phyloP scores from a whole-genome alignment of 306 rosid genomes.

The Cucurbita maxima region DNA sequence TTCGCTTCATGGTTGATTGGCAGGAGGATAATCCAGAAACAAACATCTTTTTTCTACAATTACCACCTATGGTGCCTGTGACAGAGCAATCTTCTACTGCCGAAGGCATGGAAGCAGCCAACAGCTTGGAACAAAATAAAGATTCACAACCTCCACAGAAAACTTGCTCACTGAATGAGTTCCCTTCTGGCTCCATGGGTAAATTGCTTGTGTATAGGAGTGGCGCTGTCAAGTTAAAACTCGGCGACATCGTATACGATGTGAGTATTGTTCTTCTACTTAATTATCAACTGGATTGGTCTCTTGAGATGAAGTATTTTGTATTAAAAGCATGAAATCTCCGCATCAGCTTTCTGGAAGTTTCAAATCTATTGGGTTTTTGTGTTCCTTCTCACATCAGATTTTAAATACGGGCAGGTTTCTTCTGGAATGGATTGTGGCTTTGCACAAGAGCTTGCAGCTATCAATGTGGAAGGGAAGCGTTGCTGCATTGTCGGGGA shows the following conservation, averaged over 20 bases:
- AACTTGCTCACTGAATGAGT: slow-evolving; percentile 24
- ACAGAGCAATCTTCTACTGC: slow-evolving; percentile 16
- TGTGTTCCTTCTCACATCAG: not conserved
- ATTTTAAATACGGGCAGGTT: slow-evolving; percentile 36
- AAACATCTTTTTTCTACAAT: slow-evolving; percentile 37
- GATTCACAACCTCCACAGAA: slow-evolving; percentile 11
- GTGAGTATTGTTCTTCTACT: slow-evolving; percentile 27
- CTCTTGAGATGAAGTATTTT: not conserved
- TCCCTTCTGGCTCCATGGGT: slow-evolving; percentile 68
- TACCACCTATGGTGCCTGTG: slow-evolving; percentile 44
- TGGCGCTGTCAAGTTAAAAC: slow-evolving; percentile 66
- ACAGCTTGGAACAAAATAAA: slow-evolving; percentile 12
- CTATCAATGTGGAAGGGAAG: slow-evolving; percentile 45
- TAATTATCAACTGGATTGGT: not conserved
- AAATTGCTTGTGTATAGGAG: slow-evolving; percentile 72
- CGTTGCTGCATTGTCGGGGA: slow-evolving; percentile 45
- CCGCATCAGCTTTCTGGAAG: not conserved
- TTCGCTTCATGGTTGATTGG: slow-evolving; percentile 12
- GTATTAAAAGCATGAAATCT: not conserved
- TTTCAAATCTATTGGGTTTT: not conserved
- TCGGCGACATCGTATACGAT: slow-evolving; percentile 62
- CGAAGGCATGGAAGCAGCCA: slow-evolving; percentile 12
- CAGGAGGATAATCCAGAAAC: slow-evolving; percentile 68
- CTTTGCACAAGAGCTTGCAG: slow-evolving; percentile 54
- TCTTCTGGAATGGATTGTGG: slow-evolving; percentile 53